Evolutionary conservation across 257 asterid genomes (phyloP), one percentile per base, ranked within the genome.

Genomic region (Ilex aquifolium): DNA sequence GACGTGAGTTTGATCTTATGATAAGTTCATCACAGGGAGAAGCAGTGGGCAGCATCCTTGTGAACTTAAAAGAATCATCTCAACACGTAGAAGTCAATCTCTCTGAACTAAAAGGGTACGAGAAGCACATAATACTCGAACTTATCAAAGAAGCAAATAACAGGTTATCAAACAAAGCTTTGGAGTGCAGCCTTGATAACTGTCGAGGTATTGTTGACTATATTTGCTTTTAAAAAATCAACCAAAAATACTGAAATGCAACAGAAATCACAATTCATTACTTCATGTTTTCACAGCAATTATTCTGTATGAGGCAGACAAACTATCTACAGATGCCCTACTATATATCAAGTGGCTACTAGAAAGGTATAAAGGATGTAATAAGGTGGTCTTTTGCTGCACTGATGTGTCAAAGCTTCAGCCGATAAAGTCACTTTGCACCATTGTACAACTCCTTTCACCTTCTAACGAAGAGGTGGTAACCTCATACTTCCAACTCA

Each of bases 381-480:
- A 79, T 65, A 89, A 73, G 73, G 75, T 86, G 46, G 76, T 86
- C 82, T 86, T 89, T 74, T 86, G 95, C 87, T 84, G 95, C 82
- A 82, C 79, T 30, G 95, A 89, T 75, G 83, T 83, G 66, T 70
- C 85, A 63, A 89, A 82, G 77, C 87, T 89, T 58, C 72, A 77
- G 69, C 84, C 83, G 9, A 27, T 89, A 51, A 72, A 70, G 67
- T 73, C 96, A 65, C 75, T 84, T 67, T 82, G 95, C 83, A 82
- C 56, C 32, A 61, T 72, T 52, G 83, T 89, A 53, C 87, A 86
- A 72, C 93, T 89, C 67, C 84, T 79, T 30, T 81, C 83, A 51
- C 96, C 96, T 70, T 89, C 96, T 30, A 66, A 65, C 21, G 82
- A 82, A 67, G 96, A 86, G 90, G 96, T 86, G 67, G 31, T 61